A percentile compares a stretch with the other conserved stretches of the same genome.
Evolutionary conservation across 495 filamentous ascomycete species (phyloP).

Genomic region (Penicillium samsonianum): DNA sequence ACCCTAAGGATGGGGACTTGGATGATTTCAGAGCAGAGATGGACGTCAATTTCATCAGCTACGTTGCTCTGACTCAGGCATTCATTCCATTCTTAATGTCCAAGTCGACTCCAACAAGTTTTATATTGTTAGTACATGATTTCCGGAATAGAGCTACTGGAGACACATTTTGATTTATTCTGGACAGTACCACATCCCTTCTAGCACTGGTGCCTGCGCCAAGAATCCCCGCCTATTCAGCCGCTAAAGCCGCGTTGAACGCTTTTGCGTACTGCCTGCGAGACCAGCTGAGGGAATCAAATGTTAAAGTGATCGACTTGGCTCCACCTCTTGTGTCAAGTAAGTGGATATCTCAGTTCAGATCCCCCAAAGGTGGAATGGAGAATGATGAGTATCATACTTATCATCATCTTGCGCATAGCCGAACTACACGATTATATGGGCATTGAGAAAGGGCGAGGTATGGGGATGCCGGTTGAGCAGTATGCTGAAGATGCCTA

Average conservation of each 20-base stretch:
- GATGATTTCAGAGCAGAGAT: constrained; percentile 3
- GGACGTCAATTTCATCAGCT: constrained; percentile 1
- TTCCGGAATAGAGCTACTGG: no score
- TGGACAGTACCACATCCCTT: constrained; percentile 41
- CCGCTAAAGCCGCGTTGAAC: constrained; percentile 48
- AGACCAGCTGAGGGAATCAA: constrained; percentile 53
- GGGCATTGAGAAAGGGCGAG: constrained; percentile 38
- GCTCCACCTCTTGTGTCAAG: constrained; percentile 68
- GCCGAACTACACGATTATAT: constrained; percentile 49
- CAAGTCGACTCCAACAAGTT: background rate
- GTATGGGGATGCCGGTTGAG: constrained; percentile 60
- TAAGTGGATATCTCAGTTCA: constrained; percentile 15
- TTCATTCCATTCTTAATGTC: background rate
- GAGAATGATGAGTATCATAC: background rate
- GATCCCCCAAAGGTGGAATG: background rate
- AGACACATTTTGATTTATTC: background rate
- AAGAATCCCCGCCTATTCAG: constrained; percentile 42
- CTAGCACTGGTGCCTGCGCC: constrained; percentile 43
- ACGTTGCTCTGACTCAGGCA: constrained; percentile 1
- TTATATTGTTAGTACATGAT: constrained; percentile 1
- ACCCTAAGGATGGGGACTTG: constrained; percentile 1
- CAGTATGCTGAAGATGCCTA: constrained; percentile 61
- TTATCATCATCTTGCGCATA: constrained; percentile 8
- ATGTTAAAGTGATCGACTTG: constrained; percentile 63
- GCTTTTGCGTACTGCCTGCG: constrained; percentile 56